Conservation (phyloP, 176 grass and related monocot genomes). For the Aechmea fasciata region DNA sequence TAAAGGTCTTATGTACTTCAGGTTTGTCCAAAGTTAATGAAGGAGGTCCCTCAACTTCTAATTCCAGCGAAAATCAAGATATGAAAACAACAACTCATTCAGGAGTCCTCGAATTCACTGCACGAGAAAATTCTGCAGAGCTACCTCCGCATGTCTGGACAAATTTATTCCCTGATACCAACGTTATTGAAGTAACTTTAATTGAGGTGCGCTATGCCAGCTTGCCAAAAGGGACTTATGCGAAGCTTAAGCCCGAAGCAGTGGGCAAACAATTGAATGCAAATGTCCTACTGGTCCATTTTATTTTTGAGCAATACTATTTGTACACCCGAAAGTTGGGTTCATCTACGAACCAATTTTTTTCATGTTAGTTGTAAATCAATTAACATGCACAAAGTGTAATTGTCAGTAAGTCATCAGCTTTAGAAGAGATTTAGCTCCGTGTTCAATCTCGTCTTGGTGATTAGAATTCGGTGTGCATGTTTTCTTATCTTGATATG, state of each 20-base stretch:
- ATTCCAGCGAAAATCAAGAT: constrained; percentile 12
- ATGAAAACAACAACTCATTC: constrained; percentile 30
- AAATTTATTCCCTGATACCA: constrained; percentile 43
- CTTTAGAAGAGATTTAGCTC: no score
- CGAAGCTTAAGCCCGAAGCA: constrained; percentile 67
- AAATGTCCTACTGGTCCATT: no score
- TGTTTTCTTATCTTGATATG: no score
- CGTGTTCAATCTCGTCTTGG: no score
- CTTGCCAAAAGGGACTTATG: constrained; percentile 88
- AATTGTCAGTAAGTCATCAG: no score
- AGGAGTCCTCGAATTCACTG: constrained; percentile 88
- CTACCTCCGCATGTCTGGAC: constrained; percentile 74
- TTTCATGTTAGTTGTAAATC: no score
- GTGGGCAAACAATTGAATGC: constrained; percentile 12
- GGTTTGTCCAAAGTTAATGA: constrained; percentile 51
- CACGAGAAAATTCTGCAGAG: constrained; percentile 67
- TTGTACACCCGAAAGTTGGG: no score
- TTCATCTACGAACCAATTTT: no score
- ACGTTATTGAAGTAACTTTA: constrained; percentile 52
- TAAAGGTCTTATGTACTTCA: constrained; percentile 97
- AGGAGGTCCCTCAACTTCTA: constrained; percentile 7
- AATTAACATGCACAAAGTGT: no score
- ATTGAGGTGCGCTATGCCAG: constrained; percentile 63
- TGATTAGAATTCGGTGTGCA: no score
- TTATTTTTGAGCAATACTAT: no score